Conservation (phyloP, 2,329 filamentous ascomycete genomes). For the Colletotrichum australisinense region DNA sequence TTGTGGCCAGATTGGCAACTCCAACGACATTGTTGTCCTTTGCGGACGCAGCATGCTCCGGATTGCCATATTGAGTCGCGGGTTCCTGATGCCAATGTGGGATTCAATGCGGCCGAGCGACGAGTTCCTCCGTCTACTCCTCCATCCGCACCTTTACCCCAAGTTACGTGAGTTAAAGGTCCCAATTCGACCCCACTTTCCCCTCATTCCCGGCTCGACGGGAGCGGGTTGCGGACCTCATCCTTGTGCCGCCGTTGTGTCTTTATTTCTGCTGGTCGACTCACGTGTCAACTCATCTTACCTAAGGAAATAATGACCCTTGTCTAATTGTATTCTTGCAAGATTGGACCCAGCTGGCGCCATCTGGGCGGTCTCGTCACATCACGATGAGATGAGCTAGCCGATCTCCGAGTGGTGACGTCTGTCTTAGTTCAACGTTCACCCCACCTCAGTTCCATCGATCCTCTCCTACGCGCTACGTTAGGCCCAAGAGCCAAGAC, state of each 20-base stretch:
- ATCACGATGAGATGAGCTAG: not conserved
- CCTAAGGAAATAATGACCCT: not conserved
- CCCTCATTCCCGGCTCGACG: slow-evolving; percentile 24
- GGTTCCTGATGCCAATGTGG: slow-evolving; percentile 2
- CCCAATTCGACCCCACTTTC: not conserved
- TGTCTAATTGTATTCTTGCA: not conserved
- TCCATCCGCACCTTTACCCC: not conserved
- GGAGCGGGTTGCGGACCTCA: slow-evolving; percentile 2
- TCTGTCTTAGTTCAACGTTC: not conserved
- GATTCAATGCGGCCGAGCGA: slow-evolving; percentile 5
- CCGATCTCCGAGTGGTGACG: slow-evolving; percentile 3
- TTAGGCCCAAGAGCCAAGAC: not conserved
- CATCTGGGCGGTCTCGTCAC: not conserved
- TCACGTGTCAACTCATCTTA: not conserved
- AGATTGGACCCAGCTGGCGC: not conserved
- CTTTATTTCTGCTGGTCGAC: not conserved
- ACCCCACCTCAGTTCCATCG: not conserved
- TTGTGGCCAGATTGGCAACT: slow-evolving; percentile 18
- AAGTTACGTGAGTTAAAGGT: not conserved
- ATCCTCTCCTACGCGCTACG: not conserved
- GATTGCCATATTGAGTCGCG: slow-evolving; percentile 39
- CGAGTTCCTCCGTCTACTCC: slow-evolving; percentile 4
- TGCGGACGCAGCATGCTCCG: slow-evolving; percentile 44
- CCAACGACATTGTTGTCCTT: slow-evolving; percentile 44
- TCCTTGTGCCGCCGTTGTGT: not conserved